Evolutionary conservation across 2,329 filamentous ascomycete genomes (phyloP).

Genomic region (Botryotinia globosa): DNA sequence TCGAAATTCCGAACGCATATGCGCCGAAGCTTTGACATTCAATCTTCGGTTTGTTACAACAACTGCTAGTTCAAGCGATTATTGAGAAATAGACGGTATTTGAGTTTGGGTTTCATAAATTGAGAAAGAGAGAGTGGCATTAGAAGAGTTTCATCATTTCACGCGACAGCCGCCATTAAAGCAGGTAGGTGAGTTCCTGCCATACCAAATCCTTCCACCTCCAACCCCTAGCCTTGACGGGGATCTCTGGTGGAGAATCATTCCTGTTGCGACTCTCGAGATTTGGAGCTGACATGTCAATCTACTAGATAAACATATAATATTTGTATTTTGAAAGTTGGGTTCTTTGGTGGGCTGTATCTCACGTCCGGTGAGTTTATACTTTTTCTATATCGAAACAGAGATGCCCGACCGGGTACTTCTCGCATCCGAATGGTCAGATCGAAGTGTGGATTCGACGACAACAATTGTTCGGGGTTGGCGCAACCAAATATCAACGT

Average conservation of each 20-base stretch:
- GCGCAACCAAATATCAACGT: neutral
- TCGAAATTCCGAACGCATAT: slow-evolving; percentile 21
- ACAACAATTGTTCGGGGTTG: slow-evolving; percentile 3
- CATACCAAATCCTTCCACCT: neutral
- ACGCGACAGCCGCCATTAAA: slow-evolving; percentile 29
- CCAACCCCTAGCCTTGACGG: neutral
- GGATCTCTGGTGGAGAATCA: neutral
- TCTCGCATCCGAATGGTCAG: neutral
- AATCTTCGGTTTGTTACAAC: slow-evolving; percentile 28
- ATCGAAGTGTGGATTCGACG: neutral
- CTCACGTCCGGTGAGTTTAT: slow-evolving; percentile 20
- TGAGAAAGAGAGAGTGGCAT: slow-evolving; percentile 21
- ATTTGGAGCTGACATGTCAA: slow-evolving; percentile 5
- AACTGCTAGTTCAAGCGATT: slow-evolving; percentile 24
- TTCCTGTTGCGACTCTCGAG: neutral
- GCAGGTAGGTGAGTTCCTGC: slow-evolving; percentile 22
- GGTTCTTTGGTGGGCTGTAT: neutral
- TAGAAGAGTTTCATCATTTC: slow-evolving; percentile 23
- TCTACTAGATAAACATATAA: slow-evolving; percentile 25
- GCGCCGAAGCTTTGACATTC: slow-evolving; percentile 29
- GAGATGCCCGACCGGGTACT: slow-evolving; percentile 7
- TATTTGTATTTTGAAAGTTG: slow-evolving; percentile 1
- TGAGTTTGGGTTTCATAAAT: slow-evolving; percentile 24
- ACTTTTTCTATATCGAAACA: neutral
- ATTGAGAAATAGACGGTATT: slow-evolving; percentile 29